Percentiles rank a stretch among this genome's conserved stretches.
These are phyloP conservation scores for Capsella rubella DNA, from an alignment of 441 rosid genomes.

Conservation along the genomic window DNA sequence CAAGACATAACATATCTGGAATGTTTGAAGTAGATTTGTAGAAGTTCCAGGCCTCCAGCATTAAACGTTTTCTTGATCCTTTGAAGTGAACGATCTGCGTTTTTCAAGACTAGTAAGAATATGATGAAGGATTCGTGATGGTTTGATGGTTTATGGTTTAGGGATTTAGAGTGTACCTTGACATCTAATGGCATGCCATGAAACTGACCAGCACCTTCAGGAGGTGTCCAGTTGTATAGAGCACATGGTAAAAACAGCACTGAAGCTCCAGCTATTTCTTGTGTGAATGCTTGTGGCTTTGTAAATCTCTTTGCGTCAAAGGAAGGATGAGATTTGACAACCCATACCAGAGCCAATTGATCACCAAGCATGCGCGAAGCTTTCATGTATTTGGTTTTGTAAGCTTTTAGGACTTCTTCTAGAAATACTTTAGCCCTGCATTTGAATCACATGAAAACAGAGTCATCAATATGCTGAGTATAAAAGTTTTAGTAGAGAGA, in stretches of 20 bases:
- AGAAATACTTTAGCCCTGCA: slow-evolving; percentile 83
- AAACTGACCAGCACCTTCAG: slow-evolving; percentile 98
- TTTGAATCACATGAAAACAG: slow-evolving; percentile 11
- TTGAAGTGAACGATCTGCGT: slow-evolving; percentile 92
- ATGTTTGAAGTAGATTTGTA: slow-evolving; percentile 57
- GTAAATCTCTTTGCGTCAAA: slow-evolving; percentile 73
- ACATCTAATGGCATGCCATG: slow-evolving; percentile 98
- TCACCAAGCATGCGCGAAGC: slow-evolving; percentile 98
- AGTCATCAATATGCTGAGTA: not conserved
- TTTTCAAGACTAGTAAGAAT: not conserved
- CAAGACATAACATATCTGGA: slow-evolving; percentile 84
- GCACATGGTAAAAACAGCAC: slow-evolving; percentile 87
- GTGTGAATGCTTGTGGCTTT: slow-evolving; percentile 66
- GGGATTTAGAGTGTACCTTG: slow-evolving; percentile 60
- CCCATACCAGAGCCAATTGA: slow-evolving; percentile 87
- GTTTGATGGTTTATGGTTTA: not conserved
- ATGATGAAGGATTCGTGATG: not conserved
- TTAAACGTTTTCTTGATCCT: slow-evolving; percentile 94
- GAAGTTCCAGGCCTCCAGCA: slow-evolving; percentile 97
- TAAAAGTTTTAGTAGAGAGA: not conserved
- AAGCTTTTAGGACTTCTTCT: slow-evolving; percentile 66
- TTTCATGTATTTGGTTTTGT: slow-evolving; percentile 69
- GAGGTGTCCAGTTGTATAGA: slow-evolving; percentile 94
- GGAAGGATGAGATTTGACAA: slow-evolving; percentile 63
- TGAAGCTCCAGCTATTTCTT: slow-evolving; percentile 64